phyloP scores from a whole-genome alignment of 2,329 filamentous ascomycete genomes.

The Diplodia corticola region DNA sequence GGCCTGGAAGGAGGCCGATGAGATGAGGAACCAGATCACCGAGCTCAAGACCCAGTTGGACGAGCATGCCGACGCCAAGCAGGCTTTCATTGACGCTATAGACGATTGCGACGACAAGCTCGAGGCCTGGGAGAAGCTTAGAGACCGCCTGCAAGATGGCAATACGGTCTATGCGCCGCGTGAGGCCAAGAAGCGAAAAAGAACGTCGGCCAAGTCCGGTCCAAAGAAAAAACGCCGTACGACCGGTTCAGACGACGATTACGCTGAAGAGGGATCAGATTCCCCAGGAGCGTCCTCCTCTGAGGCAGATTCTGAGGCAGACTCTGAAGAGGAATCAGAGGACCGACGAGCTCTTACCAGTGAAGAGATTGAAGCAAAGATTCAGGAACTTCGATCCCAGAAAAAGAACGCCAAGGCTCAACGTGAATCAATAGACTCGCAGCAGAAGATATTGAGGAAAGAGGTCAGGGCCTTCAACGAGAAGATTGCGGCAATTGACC shows the following conservation, averaged over 20 bases:
- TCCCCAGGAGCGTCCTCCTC: constrained; percentile 26
- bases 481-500: constrained; percentile 36
- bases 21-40: constrained; percentile 30
- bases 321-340: constrained; percentile 28
- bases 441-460: constrained; percentile 36
- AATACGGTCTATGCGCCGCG: constrained; percentile 45
- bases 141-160: constrained; percentile 43
- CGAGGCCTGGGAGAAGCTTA: constrained; percentile 48
- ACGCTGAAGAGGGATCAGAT: constrained; percentile 25
- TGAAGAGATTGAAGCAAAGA: constrained; percentile 44
- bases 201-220: not conserved
- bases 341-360: constrained; percentile 42
- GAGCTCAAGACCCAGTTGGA: constrained; percentile 28
- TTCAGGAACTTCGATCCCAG: constrained; percentile 45
- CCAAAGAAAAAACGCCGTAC: constrained; percentile 27
- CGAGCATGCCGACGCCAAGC: constrained; percentile 38
- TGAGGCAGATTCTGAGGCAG: not conserved
- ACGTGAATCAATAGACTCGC: constrained; percentile 30
- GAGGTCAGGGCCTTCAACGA: constrained; percentile 34
- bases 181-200: constrained; percentile 41
- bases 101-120: constrained; percentile 45
- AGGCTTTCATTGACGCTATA: constrained; percentile 35
- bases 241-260: constrained; percentile 28
- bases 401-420: constrained; percentile 46
- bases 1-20: constrained; percentile 31